Conservation (phyloP, 768 basidiomycete species). For the Pleurotus sapidus region DNA sequence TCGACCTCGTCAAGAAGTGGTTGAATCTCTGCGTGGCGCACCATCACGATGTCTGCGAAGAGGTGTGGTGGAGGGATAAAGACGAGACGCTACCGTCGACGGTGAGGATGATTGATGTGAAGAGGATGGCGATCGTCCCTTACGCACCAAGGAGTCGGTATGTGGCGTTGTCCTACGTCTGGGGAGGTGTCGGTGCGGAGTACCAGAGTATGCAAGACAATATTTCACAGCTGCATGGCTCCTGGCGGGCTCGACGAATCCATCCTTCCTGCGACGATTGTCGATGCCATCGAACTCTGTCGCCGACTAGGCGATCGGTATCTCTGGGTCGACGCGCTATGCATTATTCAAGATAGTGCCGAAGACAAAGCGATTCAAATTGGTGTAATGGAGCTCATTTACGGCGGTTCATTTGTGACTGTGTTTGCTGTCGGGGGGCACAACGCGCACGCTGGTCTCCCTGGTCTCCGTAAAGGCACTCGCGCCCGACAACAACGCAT, state of each 20-base stretch:
- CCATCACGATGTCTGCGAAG: neutral
- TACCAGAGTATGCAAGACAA: neutral
- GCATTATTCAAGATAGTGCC: neutral
- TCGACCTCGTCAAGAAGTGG: neutral
- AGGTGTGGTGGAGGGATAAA: neutral
- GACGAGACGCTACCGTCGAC: neutral
- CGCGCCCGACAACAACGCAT: neutral
- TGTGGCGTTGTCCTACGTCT: slow-evolving; percentile 1
- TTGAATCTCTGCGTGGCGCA: neutral
- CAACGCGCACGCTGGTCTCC: neutral
- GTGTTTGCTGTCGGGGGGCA: neutral
- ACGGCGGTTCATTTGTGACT: neutral
- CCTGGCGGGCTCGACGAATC: neutral
- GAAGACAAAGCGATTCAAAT: neutral
- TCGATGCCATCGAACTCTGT: neutral
- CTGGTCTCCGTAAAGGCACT: neutral
- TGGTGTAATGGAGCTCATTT: neutral
- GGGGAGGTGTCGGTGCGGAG: neutral
- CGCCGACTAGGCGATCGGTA: neutral
- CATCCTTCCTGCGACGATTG: neutral
- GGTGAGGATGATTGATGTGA: slow-evolving; percentile 4
- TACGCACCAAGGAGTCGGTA: neutral
- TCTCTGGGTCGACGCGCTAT: slow-evolving; percentile 1
- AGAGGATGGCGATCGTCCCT: neutral
- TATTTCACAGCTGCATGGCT: neutral